phyloP scores from a whole-genome alignment of 805 yeast genomes.

The Diddensiella transvaalensis region DNA sequence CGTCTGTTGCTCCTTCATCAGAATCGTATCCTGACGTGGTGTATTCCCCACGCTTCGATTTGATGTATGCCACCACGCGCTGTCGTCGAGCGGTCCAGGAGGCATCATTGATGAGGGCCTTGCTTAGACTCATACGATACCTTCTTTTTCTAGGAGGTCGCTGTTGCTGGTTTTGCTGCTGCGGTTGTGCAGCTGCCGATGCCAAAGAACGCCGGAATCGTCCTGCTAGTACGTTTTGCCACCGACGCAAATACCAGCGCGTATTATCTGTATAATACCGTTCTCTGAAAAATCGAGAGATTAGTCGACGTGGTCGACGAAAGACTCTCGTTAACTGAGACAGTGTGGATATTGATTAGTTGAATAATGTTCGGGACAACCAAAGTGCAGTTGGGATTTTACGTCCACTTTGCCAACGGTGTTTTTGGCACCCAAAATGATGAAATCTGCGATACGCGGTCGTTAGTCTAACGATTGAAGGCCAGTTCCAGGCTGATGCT shows the following conservation, averaged over 20 bases:
- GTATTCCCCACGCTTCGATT: conserved; percentile 18
- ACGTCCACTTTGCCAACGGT: too few species aligned
- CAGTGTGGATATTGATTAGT: not conserved
- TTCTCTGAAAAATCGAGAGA: not conserved
- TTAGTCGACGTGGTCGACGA: conserved; percentile 1
- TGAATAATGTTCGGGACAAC: too few species aligned
- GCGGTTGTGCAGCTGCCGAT: not conserved
- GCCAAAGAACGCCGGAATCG: not conserved
- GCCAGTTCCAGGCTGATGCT: too few species aligned
- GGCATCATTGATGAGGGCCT: not conserved
- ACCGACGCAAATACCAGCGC: not conserved
- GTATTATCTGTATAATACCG: not conserved
- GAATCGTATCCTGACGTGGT: conserved; percentile 1
- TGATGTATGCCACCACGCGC: conserved; percentile 18
- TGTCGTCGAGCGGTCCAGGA: conserved; percentile 11
- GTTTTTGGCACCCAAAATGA: too few species aligned
- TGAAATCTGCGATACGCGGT: too few species aligned
- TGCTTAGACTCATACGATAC: not conserved
- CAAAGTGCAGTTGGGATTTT: too few species aligned
- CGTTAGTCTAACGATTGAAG: too few species aligned
- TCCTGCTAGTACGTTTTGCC: not conserved
- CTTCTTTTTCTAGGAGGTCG: not conserved
- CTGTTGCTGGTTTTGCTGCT: not conserved
- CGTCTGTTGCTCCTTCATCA: conserved; percentile 11
- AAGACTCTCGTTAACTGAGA: not conserved